Evolutionary conservation across 2,329 filamentous ascomycete species (phyloP), one percentile per base, ranked within the genome.

Genomic region (Penicillium aurantiogriseum): DNA sequence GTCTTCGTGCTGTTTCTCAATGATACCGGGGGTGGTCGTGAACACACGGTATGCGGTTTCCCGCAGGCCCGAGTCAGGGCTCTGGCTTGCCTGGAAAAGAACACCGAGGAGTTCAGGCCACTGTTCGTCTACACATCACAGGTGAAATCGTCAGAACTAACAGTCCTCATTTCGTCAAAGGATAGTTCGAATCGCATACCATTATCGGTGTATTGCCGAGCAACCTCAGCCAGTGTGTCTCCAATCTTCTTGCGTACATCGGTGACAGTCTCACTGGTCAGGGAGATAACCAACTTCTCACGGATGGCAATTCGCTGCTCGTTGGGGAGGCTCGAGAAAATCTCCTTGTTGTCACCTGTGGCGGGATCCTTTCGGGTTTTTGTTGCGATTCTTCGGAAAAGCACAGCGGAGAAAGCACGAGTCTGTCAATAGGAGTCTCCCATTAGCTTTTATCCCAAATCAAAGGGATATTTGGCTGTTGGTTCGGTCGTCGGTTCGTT

Each of bases 21-120:
- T 97, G 68, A 99, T 93, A 33, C 90, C 90, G 5, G 94, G 94
- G 1, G 93, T 97, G 1, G 92, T 93, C 44, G 92, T 89, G 74
- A 99, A 97, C 69, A 99, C 94, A 61, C 94, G 87, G 79, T 94
- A 99, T 19, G 94, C 91, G 47, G 89, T 91, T 78, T 97, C 94
- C 62, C 94, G 88, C 78, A 95, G 89, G 63, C 89, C 88, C 31
- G 89, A 78, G 61, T 97, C 90, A 52, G 84, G 80, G 23, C 91
- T 92, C 75, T 95, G 92, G 76, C 93, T 97, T 39, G 95, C 86
- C 69, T 91, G 88, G 80, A 97, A 97, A 48, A 99, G 83, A 21
- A 88, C 87, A 38, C 85, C 86, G 29, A 99, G 84, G 39, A 99
- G 85, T 71, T 97, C 94, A 44, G 90, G 87, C 94, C 94, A 99